Evolutionary conservation across 345 rosid genomes (phyloP).

Genomic region (Arabidopsis thaliana): TAIR10.1 NC_003071.7:7385501-7386000

Average conservation of each 20-base stretch:
- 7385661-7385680: slow-evolving; percentile 58
- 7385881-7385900: slow-evolving; percentile 63
- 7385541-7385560: slow-evolving; percentile 62
- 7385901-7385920: slow-evolving; percentile 74
- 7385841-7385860: slow-evolving; percentile 1
- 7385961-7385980: neutral
- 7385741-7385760: slow-evolving; percentile 68
- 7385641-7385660: slow-evolving; percentile 68
- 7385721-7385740: slow-evolving; percentile 71
- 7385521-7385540: slow-evolving; percentile 80
- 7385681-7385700: slow-evolving; percentile 73
- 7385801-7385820: no score
- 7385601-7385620: no score
- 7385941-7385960: slow-evolving; percentile 24
- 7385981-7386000: slow-evolving; percentile 22
- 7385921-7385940: slow-evolving; percentile 72
- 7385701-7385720: slow-evolving; percentile 55
- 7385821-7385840: no score
- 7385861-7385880: slow-evolving; percentile 39
- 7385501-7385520: slow-evolving; percentile 68
- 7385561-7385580: no score
- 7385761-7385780: slow-evolving; percentile 63
- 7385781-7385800: neutral
- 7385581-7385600: slow-evolving; percentile 3
- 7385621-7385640: no score